These are phyloP conservation scores for Silybum marianum DNA, from an alignment of 129 eudicot species.

Conservation along the genomic window DNA sequence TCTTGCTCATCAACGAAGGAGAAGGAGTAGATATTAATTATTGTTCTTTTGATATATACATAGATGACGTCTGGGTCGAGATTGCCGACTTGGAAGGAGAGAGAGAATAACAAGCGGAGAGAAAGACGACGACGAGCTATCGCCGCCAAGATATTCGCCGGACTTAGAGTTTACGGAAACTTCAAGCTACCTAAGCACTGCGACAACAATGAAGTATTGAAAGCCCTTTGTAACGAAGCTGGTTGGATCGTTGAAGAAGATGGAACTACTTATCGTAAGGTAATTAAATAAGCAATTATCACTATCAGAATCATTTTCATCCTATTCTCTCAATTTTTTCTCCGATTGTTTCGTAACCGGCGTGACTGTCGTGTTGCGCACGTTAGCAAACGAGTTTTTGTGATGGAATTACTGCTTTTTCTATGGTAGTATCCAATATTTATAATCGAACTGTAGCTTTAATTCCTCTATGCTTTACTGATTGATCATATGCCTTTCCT, in stretches of 20 bases:
- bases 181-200: slow-evolving; percentile 92
- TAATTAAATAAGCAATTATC: background rate
- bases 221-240: slow-evolving; percentile 83
- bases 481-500: background rate
- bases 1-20: background rate
- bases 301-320: background rate
- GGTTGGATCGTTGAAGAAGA: slow-evolving; percentile 96
- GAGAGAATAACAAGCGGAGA: slow-evolving; percentile 90
- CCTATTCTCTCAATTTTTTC: background rate
- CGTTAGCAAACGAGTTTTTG: slow-evolving; percentile 5
- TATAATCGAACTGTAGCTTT: background rate
- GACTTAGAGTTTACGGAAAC: slow-evolving; percentile 77
- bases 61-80: slow-evolving; percentile 77
- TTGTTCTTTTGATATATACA: background rate
- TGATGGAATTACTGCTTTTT: slow-evolving; percentile 1
- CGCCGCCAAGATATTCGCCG: slow-evolving; percentile 94
- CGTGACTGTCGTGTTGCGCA: slow-evolving; percentile 17
- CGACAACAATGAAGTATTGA: slow-evolving; percentile 87
- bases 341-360: background rate
- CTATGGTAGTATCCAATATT: background rate
- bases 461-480: background rate
- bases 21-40: background rate
- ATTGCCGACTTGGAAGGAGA: slow-evolving; percentile 92
- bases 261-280: slow-evolving; percentile 94
- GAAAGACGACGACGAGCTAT: slow-evolving; percentile 91